Base-by-base conservation (phyloP, 108 stramenopile genomes). In the Pseudonitzschia multiseries region DNA sequence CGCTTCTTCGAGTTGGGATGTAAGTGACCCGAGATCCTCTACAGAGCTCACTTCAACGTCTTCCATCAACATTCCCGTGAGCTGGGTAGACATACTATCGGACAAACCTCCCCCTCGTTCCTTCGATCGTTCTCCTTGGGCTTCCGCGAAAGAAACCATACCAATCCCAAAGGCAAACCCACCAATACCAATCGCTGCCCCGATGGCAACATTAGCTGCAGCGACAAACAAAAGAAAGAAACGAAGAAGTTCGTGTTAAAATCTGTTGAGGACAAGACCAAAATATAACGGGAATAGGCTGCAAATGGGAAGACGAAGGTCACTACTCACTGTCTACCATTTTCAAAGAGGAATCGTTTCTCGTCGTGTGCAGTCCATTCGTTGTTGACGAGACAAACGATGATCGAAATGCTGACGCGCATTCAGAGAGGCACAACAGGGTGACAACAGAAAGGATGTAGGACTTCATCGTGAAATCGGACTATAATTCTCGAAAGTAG, bases 11-110 rank as follows among this genome's bases (percentile, higher is more conserved):
- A 93, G 71, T 59, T 93, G 90, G 48, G 79, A 79, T 18, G 93
- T 89, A 59, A 93, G 76, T 32, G 86, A 86, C 50, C 84, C 84
- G 44, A 93, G 71, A 81, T 93, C 93, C 36, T 76, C 76, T 2
- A 93, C 87, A 32, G 88, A 81, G 64, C 81, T 82, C 15, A 93
- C 90, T 74, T 93, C 93, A 14, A 88, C 86, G 84, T 93, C 93
- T 71, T 93, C 93, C 88, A 93, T 63, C n/a, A 93, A 72, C 54
- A 79, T 78, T 24, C 93, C 93, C 43, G 85, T 70, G 48, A 91
- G 68, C 67, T 82, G 74, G 4, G 88, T 93, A 2, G 85, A 74
- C 93, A 93, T 91, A 57, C 59, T 68, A 4, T 86, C 87, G n/a
- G 93, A 93, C 20, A 93, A 64, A 59, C 89, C 93, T 9, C 79